phyloP scores from a whole-genome alignment of 108 stramenopile species.

The Skeletonema marinoi region DNA sequence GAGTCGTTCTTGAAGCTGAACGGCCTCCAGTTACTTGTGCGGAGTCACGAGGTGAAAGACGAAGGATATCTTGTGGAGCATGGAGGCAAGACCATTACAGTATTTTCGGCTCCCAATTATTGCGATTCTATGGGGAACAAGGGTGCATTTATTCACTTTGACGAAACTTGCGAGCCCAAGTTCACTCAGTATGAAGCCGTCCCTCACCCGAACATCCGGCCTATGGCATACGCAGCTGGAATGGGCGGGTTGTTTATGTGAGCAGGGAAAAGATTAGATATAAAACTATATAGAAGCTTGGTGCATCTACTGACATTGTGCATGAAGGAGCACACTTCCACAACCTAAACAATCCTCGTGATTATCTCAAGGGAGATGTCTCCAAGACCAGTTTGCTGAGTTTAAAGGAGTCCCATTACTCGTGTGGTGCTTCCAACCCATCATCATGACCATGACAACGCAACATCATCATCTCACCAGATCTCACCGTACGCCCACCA shows the following conservation, averaged over 20 bases:
- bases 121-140: slow-evolving; percentile 99
- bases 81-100: slow-evolving; percentile 97
- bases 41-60: slow-evolving; percentile 97
- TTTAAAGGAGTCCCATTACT: no score
- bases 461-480: neutral
- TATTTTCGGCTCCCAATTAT: slow-evolving; percentile 99
- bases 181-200: slow-evolving; percentile 90
- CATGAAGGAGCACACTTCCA: neutral
- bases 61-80: slow-evolving; percentile 99
- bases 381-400: no score
- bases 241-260: slow-evolving; percentile 82
- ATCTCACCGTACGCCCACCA: no score
- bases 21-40: slow-evolving; percentile 82
- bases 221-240: slow-evolving; percentile 98
- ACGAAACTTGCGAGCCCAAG: slow-evolving; percentile 75
- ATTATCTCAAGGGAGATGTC: no score
- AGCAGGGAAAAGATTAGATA: neutral
- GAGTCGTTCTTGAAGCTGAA: slow-evolving; percentile 85
- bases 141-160: slow-evolving; percentile 96
- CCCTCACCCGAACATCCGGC: slow-evolving; percentile 94
- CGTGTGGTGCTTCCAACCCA: no score
- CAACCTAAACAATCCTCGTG: no score
- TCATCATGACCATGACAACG: no score
- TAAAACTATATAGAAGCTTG: neutral
- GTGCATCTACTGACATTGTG: neutral